Evolutionary conservation across 805 yeast species (phyloP).

Genomic region (Nakazawaea anatomiae): DNA sequence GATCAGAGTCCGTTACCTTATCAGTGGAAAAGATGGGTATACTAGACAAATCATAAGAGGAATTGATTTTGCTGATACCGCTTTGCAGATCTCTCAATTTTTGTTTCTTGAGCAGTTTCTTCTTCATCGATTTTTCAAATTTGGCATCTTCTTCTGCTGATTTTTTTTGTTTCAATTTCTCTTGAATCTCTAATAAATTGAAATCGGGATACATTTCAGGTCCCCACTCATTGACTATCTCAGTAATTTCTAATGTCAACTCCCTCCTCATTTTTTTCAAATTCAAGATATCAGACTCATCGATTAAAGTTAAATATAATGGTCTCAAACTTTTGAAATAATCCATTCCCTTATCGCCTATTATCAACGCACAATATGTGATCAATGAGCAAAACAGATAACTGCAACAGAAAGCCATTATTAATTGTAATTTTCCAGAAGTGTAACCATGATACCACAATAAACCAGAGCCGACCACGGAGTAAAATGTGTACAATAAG

Average conservation of each 20-base stretch:
- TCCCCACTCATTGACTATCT: conserved; percentile 72
- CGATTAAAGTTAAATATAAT: conserved; percentile 56
- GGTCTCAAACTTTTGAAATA: conserved; percentile 80
- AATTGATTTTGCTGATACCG: conserved; percentile 30
- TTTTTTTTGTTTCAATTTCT: conserved; percentile 27
- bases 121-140: conserved; percentile 5
- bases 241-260: conserved; percentile 70
- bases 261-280: conserved; percentile 57
- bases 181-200: conserved; percentile 45
- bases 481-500: conserved; percentile 72
- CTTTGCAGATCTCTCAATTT: conserved; percentile 17
- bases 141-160: conserved; percentile 19
- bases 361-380: conserved; percentile 84
- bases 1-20: conserved; percentile 7
- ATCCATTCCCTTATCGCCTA: conserved; percentile 94
- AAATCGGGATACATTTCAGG: conserved; percentile 86
- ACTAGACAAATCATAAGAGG: conserved; percentile 38
- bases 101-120: conserved; percentile 13
- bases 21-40: conserved; percentile 53
- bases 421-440: conserved; percentile 1
- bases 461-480: conserved; percentile 47
- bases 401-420: conserved; percentile 32
- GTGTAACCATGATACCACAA: conserved; percentile 13
- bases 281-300: conserved; percentile 49
- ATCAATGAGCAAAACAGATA: conserved; percentile 65